A percentile compares a stretch with the other conserved stretches of the same genome.
Evolutionary conservation across 352 stramenopile species (phyloP).

Genomic region (Globisporangium irregulare): DNA sequence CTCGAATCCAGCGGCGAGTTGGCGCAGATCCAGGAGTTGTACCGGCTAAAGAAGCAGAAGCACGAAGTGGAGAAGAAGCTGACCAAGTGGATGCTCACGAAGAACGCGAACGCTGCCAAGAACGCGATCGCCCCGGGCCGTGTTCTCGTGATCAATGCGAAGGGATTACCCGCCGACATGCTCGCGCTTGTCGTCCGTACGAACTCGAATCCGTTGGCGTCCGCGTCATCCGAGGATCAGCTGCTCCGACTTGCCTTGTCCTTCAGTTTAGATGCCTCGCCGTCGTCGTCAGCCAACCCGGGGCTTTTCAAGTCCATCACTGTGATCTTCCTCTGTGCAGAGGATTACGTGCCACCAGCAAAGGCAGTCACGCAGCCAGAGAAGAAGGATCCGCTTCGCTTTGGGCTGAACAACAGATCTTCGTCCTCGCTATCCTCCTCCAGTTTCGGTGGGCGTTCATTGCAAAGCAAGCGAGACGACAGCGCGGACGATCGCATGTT

Average conservation of each 20-base stretch:
- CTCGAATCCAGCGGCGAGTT: conserved; percentile 58
- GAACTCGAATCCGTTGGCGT: conserved; percentile 21
- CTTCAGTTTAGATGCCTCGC: conserved; percentile 30
- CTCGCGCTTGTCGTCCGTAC: conserved; percentile 65
- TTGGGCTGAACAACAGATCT: not conserved
- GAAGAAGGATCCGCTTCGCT: not conserved
- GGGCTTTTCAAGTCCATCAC: conserved; percentile 76
- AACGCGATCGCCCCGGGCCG: conserved; percentile 60
- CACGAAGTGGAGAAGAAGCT: conserved; percentile 65
- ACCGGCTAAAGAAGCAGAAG: conserved; percentile 71
- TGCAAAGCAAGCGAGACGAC: conserved; percentile 55
- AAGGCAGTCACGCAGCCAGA: conserved; percentile 18
- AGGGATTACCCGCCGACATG: conserved; percentile 55
- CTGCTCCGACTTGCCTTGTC: conserved; percentile 25
- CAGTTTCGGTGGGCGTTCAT: conserved; percentile 31
- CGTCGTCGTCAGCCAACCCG: conserved; percentile 12
- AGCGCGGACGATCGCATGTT: conserved; percentile 44
- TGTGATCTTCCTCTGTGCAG: conserved; percentile 61
- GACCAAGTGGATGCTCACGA: conserved; percentile 68
- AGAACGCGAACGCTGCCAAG: conserved; percentile 60
- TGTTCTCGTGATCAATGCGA: conserved; percentile 61
- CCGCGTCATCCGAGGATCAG: conserved; percentile 16
- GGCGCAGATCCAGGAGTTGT: conserved; percentile 58
- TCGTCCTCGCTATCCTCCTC: conserved; percentile 11
- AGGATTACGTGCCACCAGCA: conserved; percentile 59